Evolutionary conservation across 257 asterid genomes (phyloP).

Genomic region (Solanum sitiens): DNA sequence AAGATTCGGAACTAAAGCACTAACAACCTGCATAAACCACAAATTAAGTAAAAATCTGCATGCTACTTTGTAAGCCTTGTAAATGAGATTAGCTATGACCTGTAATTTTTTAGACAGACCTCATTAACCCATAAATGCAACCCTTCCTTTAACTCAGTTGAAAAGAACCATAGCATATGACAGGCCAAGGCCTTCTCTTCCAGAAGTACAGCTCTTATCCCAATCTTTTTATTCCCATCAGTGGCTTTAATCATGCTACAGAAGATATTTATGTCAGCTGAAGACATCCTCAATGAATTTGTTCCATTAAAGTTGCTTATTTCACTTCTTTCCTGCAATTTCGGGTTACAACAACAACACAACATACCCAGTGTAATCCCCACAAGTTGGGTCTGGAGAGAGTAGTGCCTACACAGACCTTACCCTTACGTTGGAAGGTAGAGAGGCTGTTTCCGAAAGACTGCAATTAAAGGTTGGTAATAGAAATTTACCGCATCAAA

Average conservation of each 20-base stretch:
- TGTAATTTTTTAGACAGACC: neutral
- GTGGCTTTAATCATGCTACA: neutral
- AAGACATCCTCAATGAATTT: neutral
- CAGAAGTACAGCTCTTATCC: neutral
- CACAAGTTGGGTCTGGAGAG: neutral
- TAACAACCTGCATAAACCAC: neutral
- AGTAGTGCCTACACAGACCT: neutral
- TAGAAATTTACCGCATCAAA: neutral
- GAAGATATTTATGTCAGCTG: neutral
- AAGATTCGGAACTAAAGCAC: neutral
- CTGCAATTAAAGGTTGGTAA: neutral
- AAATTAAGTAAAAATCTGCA: neutral
- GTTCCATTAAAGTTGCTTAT: neutral
- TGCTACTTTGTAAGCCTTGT: neutral
- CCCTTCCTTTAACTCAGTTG: neutral
- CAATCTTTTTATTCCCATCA: neutral
- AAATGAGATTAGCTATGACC: neutral
- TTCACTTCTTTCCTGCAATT: neutral
- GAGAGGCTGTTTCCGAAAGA: neutral
- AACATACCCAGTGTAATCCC: neutral
- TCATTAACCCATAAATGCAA: neutral
- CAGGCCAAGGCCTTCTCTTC: neutral
- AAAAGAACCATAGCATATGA: neutral
- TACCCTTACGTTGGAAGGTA: neutral
- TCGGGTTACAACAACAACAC: neutral